Percentiles rank a stretch among this genome's conserved stretches.
Conservation (phyloP, 2,329 filamentous ascomycete genomes). For the Sclerotinia nivalis region DNA sequence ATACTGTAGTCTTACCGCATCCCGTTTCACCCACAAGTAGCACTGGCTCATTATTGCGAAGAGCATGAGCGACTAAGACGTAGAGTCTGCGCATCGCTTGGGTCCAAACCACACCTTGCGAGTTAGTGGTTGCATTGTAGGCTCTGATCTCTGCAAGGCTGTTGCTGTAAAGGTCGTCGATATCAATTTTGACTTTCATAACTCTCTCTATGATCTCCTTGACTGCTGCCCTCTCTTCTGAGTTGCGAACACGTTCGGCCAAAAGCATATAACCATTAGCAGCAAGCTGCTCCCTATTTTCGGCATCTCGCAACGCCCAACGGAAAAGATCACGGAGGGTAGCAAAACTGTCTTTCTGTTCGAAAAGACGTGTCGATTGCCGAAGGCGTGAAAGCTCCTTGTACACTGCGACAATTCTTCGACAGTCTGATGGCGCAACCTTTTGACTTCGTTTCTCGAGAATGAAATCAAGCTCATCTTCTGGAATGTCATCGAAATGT, state of each 20-base stretch:
- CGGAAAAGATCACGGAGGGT: conserved; percentile 94
- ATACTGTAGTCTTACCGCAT: conserved; percentile 96
- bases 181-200: conserved; percentile 82
- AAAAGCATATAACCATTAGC: conserved; percentile 95
- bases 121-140: conserved; percentile 50
- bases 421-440: conserved; percentile 87
- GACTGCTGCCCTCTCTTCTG: conserved; percentile 80
- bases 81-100: conserved; percentile 90
- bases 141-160: conserved; percentile 55
- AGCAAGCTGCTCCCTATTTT: conserved; percentile 85
- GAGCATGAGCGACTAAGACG: conserved; percentile 80
- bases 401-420: conserved; percentile 89
- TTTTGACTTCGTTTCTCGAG: conserved; percentile 82
- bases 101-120: conserved; percentile 84
- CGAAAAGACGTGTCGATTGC: conserved; percentile 88
- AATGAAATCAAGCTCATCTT: conserved; percentile 90
- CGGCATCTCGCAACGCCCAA: conserved; percentile 85
- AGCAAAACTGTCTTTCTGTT: conserved; percentile 96
- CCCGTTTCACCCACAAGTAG: conserved; percentile 95
- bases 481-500: conserved; percentile 97
- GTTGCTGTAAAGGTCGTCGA: conserved; percentile 70
- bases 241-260: conserved; percentile 89
- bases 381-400: conserved; percentile 86
- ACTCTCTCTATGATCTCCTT: conserved; percentile 86
- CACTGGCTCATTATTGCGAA: conserved; percentile 90